phyloP scores from a whole-genome alignment of 768 basidiomycete genomes.

The Lactarius sp. region DNA sequence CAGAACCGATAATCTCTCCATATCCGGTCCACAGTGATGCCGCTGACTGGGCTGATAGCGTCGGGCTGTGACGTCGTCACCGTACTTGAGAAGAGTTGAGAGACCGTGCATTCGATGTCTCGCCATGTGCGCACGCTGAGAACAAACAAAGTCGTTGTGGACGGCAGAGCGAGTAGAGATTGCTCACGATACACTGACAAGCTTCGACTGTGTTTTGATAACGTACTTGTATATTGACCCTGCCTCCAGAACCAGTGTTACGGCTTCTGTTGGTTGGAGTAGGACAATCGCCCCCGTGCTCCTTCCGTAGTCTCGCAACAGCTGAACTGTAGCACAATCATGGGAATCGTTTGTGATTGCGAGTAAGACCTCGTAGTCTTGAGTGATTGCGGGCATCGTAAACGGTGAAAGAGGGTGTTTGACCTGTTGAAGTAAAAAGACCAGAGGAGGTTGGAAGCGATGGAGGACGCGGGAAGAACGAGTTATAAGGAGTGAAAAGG shows the following conservation, averaged over 20 bases:
- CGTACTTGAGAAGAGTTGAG: slow-evolving; percentile 50
- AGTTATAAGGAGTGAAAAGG: slow-evolving; percentile 12
- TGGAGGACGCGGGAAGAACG: slow-evolving; percentile 18
- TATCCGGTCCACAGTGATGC: slow-evolving; percentile 58
- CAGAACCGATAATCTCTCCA: slow-evolving; percentile 65
- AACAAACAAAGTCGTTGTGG: not conserved
- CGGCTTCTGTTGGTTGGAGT: slow-evolving; percentile 55
- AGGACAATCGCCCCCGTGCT: slow-evolving; percentile 49
- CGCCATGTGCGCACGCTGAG: slow-evolving; percentile 61
- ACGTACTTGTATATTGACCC: slow-evolving; percentile 66
- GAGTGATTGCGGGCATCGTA: slow-evolving; percentile 55
- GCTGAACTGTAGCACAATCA: slow-evolving; percentile 58
- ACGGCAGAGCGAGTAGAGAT: not conserved
- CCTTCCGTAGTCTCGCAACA: slow-evolving; percentile 59
- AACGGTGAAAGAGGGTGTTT: slow-evolving; percentile 41
- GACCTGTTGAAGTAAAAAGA: slow-evolving; percentile 16
- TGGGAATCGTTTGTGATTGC: slow-evolving; percentile 67
- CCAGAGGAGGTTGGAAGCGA: slow-evolving; percentile 14
- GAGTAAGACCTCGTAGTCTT: slow-evolving; percentile 60
- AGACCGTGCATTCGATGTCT: slow-evolving; percentile 56
- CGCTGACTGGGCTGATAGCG: slow-evolving; percentile 40
- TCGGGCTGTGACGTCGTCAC: slow-evolving; percentile 31
- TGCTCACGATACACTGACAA: slow-evolving; percentile 65
- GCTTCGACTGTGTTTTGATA: slow-evolving; percentile 58
- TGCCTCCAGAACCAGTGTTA: slow-evolving; percentile 65